Evolutionary conservation across 371 early-diverging fungal genomes (phyloP), one percentile per base, ranked within the genome.

Genomic region (Rhizopus delemar): DNA sequence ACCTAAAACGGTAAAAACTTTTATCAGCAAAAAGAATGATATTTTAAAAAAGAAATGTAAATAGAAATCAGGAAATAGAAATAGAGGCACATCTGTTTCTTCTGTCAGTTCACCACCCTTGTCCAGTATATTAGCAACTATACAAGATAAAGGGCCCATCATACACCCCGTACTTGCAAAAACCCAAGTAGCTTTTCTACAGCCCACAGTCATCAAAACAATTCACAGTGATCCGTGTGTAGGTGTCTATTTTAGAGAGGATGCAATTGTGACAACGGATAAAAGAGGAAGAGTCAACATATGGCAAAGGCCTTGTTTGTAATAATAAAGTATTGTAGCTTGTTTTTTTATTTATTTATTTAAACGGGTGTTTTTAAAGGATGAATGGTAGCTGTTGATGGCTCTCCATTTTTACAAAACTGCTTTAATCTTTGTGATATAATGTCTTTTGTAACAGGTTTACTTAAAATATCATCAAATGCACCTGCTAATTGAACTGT

Each of bases 181-280:
- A 49, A 81, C 73, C 4, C 78, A 88, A 34, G 93, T 94, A 8
- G 88, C 94, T 0, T 83, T 90, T 51, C 56, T 96, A 45, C 93
- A 90, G 52, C 94, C 96, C 3, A 73, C 91, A 34, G 74, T 89
- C 81, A 86, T 87, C 7, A 86, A 86, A 59, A 77, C 78, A 0
- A 78, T 94, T 8, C 93, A 93, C 68, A 73, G 77, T 9, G 87
- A 90, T 52, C 93, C 94, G 0, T 63, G 93, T 35, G 79, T 84
- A 16, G 81, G 86, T 3, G 62, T 96, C 5, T 80, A 85, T 16
- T 92, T 95, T 68, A 80, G 89, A n/a, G 93, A 90, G 51, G 91
- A 93, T 69, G 80, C 85, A 7, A 75, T 97, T 28, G 84, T 93
- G 16, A 94, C 94, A 0, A 88, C 92, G 0, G 93, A 94, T 69